phyloP scores from a whole-genome alignment of 2,329 filamentous ascomycete species.

The Cladophialophora carrionii region DNA sequence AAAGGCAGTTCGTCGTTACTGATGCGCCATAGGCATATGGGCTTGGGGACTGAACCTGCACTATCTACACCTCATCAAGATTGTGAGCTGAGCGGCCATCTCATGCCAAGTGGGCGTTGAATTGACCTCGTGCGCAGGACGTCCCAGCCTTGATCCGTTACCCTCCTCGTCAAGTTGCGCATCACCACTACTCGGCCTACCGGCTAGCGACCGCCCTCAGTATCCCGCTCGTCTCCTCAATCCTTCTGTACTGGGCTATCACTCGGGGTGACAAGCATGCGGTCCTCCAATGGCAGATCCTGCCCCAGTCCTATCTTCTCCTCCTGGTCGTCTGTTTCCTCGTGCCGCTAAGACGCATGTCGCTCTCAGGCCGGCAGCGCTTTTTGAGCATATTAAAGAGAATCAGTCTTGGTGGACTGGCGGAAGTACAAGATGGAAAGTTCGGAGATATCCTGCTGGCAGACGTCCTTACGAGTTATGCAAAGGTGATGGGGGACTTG shows the following conservation, averaged over 20 bases:
- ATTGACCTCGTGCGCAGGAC: conserved; percentile 57
- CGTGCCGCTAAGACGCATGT: conserved; percentile 70
- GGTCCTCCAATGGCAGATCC: conserved; percentile 77
- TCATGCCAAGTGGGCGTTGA: neutral
- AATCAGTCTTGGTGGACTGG: conserved; percentile 81
- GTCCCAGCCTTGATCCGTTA: conserved; percentile 86
- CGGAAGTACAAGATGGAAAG: conserved; percentile 83
- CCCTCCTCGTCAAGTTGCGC: conserved; percentile 70
- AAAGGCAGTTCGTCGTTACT: conserved; percentile 8
- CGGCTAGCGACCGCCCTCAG: conserved; percentile 79
- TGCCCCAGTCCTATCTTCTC: conserved; percentile 82
- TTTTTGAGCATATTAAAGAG: conserved; percentile 76
- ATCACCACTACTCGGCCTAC: conserved; percentile 81
- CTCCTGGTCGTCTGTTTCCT: conserved; percentile 72
- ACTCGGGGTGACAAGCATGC: conserved; percentile 70
- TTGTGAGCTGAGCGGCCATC: conserved; percentile 55
- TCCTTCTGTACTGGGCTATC: conserved; percentile 80
- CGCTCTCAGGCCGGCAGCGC: conserved; percentile 71
- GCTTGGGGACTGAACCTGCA: conserved; percentile 93
- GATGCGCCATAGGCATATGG: conserved; percentile 71
- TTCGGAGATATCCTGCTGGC: conserved; percentile 93
- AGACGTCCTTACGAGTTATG: conserved; percentile 92
- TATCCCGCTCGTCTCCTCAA: conserved; percentile 68
- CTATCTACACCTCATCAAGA: conserved; percentile 75
- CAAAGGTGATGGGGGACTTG: conserved; percentile 86